Conservation (phyloP, 1,139 yeast genomes). For the Suhomyces anneliseae region DNA sequence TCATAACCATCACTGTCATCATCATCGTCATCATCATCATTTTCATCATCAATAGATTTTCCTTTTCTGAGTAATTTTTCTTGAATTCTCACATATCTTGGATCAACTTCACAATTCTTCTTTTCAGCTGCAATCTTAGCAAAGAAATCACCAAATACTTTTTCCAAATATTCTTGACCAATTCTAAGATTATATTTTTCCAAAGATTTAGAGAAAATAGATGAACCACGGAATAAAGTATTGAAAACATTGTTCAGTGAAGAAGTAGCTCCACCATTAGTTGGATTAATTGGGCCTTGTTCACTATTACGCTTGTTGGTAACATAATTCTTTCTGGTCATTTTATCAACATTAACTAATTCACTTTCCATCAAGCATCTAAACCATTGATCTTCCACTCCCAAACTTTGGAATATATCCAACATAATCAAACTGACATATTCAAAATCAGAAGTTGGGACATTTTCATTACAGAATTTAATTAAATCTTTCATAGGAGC, state of each 20-base stretch:
- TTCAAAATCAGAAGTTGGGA: constrained; percentile 52
- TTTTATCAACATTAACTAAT: constrained; percentile 48
- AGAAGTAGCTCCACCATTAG: constrained; percentile 5
- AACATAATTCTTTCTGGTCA: constrained; percentile 42
- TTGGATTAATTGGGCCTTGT: neutral
- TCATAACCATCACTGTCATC: constrained; percentile 28
- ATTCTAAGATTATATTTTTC: constrained; percentile 75
- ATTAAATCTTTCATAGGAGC: constrained; percentile 53
- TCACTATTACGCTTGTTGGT: constrained; percentile 21
- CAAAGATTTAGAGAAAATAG: constrained; percentile 75
- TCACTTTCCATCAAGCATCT: constrained; percentile 67
- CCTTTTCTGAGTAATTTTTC: constrained; percentile 35
- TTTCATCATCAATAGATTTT: constrained; percentile 20
- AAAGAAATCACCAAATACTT: constrained; percentile 69
- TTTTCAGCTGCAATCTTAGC: constrained; percentile 51
- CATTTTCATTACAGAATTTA: constrained; percentile 43
- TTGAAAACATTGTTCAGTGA: constrained; percentile 55
- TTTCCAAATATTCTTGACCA: constrained; percentile 77
- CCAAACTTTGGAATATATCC: constrained; percentile 65
- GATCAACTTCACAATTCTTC: constrained; percentile 76
- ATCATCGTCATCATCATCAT: constrained; percentile 24
- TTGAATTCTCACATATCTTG: constrained; percentile 48
- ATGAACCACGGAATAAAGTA: constrained; percentile 82
- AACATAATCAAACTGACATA: constrained; percentile 53
- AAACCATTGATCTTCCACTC: constrained; percentile 69